Evolutionary conservation across 139 green algal genomes (phyloP).

Genomic region (Chlorella sp.): DNA sequence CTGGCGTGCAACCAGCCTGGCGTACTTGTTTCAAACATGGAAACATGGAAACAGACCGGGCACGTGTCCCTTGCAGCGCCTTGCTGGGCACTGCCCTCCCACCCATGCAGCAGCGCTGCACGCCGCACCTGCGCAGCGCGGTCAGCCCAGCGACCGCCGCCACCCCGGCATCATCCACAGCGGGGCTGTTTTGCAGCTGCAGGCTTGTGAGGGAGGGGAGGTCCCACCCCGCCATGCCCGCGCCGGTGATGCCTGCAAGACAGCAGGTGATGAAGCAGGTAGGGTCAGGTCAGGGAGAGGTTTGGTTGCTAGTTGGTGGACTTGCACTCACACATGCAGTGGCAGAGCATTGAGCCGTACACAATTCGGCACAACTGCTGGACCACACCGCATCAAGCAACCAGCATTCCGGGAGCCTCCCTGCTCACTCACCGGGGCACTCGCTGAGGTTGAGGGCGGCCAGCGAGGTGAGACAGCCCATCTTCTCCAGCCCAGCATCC

Average conservation of each 20-base stretch:
- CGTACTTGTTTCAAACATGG: too few relatives aligned
- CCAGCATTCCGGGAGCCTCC: too few relatives aligned
- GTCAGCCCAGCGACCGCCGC: constrained; percentile 13
- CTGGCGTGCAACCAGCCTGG: too few relatives aligned
- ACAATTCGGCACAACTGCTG: constrained; percentile 6
- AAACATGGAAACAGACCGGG: too few relatives aligned
- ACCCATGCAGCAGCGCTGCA: too few relatives aligned
- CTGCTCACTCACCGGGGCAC: constrained; percentile 35
- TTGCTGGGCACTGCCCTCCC: too few relatives aligned
- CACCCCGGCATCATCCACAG: constrained; percentile 45
- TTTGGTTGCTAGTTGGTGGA: too few relatives aligned
- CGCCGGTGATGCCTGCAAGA: constrained; percentile 22
- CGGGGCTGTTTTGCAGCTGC: constrained; percentile 40
- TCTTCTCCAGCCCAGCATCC: constrained; percentile 42
- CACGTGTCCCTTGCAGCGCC: too few relatives aligned
- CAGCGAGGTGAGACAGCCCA: constrained; percentile 41
- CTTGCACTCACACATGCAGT: not conserved
- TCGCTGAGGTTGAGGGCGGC: constrained; percentile 42
- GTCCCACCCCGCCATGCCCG: constrained; percentile 4
- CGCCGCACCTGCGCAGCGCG: not conserved
- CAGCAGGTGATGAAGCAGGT: not conserved
- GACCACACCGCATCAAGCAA: too few relatives aligned
- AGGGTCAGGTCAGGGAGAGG: too few relatives aligned
- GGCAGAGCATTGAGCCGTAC: not conserved
- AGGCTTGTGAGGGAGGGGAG: constrained; percentile 31